Percentiles rank a stretch among this genome's conserved stretches.
Conservation (phyloP, 352 stramenopile species). For the Phytophthora sojae region DNA sequence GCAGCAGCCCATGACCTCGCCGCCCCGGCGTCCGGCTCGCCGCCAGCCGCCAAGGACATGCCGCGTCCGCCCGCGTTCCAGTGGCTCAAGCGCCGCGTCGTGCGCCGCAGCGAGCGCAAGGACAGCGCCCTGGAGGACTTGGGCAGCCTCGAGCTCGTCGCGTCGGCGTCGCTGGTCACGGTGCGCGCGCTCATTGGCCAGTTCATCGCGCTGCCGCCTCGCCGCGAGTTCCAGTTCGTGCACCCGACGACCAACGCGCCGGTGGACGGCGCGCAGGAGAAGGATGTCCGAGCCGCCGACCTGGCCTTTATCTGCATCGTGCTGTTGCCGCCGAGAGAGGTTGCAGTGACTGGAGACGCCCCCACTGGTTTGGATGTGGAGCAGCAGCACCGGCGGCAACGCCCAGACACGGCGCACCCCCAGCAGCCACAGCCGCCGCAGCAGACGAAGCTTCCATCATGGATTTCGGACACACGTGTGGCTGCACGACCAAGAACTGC, state of each 20-base stretch:
- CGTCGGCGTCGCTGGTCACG: conserved; percentile 21
- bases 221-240: conserved; percentile 23
- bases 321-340: conserved; percentile 12
- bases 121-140: conserved; percentile 18
- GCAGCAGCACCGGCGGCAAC: neutral
- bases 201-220: conserved; percentile 22
- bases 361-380: too few relatives aligned
- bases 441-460: neutral
- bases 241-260: conserved; percentile 22
- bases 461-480: neutral
- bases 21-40: neutral
- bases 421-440: neutral
- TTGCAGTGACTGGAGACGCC: neutral
- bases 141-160: conserved; percentile 20
- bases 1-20: neutral
- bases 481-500: neutral
- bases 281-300: neutral
- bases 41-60: neutral
- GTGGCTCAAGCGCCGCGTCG: conserved; percentile 26
- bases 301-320: conserved; percentile 23
- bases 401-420: neutral
- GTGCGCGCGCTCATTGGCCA: conserved; percentile 18
- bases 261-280: conserved; percentile 14
- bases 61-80: neutral
- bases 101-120: conserved; percentile 9